Percentiles rank a stretch among this genome's conserved stretches.
These are phyloP conservation scores for Wickerhamiella occidentalis DNA, from an alignment of 805 yeast species.

Conservation along the genomic window DNA sequence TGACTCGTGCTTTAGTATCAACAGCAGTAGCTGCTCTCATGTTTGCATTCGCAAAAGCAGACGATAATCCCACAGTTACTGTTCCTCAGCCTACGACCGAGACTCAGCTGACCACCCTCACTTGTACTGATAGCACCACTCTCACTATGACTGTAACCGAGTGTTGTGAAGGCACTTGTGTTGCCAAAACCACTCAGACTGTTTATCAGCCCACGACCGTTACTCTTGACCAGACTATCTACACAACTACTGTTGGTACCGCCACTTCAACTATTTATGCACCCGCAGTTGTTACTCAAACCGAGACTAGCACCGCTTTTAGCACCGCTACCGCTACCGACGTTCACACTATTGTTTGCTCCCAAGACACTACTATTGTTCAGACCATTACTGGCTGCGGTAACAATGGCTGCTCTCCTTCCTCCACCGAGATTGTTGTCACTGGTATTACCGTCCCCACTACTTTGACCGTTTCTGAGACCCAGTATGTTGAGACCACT, in stretches of 20 bases:
- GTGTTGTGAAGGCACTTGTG: slow-evolving; percentile 10
- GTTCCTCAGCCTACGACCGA: slow-evolving; percentile 10
- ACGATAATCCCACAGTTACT: slow-evolving; percentile 1
- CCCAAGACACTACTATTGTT: slow-evolving; percentile 6
- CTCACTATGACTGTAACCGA: slow-evolving; percentile 6
- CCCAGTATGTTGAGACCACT: not conserved
- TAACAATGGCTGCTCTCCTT: not conserved
- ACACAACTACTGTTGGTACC: slow-evolving; percentile 5
- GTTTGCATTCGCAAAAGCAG: not conserved
- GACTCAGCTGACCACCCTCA: slow-evolving; percentile 4
- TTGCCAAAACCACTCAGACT: slow-evolving; percentile 8
- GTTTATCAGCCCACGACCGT: slow-evolving; percentile 9
- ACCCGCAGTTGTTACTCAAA: slow-evolving; percentile 8
- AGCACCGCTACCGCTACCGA: slow-evolving; percentile 9
- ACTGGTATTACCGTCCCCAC: slow-evolving; percentile 10
- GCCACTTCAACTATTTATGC: slow-evolving; percentile 10
- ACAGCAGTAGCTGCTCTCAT: slow-evolving; percentile 5
- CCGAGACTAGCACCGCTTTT: slow-evolving; percentile 7
- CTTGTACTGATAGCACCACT: slow-evolving; percentile 9
- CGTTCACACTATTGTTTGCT: slow-evolving; percentile 7
- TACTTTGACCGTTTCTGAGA: slow-evolving; percentile 4
- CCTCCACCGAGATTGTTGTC: slow-evolving; percentile 2
- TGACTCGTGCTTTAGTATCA: not conserved
- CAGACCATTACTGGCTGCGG: slow-evolving; percentile 8
- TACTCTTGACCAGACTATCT: slow-evolving; percentile 6